Conservation (phyloP, 148 eudicot species). For the Vaccinium darrowii region DNA sequence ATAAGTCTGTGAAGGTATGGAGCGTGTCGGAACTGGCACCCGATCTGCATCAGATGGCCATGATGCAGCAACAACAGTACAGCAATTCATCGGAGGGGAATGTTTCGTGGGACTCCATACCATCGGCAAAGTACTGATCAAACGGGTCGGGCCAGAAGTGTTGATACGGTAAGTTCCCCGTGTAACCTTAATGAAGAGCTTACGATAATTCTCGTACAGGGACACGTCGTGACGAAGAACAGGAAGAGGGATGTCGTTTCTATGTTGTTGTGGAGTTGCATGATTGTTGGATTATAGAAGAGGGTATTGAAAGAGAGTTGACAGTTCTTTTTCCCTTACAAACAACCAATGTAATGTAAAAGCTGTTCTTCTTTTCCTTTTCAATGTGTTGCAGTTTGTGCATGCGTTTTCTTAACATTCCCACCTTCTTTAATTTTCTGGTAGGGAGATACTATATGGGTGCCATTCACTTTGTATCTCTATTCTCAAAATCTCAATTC, state of each 20-base stretch:
- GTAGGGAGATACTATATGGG: not conserved
- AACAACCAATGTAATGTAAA: not conserved
- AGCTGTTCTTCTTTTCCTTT: not conserved
- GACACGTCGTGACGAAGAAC: not conserved
- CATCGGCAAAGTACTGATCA: constrained; percentile 35
- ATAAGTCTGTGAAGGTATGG: constrained; percentile 57
- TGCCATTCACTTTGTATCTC: not conserved
- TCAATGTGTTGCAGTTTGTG: not conserved
- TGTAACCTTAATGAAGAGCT: not conserved
- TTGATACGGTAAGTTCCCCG: not conserved
- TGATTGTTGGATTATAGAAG: not conserved
- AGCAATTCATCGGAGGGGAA: constrained; percentile 14
- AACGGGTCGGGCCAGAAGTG: not conserved
- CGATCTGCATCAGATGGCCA: constrained; percentile 31
- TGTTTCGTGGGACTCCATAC: constrained; percentile 29
- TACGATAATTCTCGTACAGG: not conserved
- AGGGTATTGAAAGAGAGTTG: not conserved
- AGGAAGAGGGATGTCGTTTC: not conserved
- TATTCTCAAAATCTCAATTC: not conserved
- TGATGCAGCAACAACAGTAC: constrained; percentile 22
- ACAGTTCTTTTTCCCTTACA: not conserved
- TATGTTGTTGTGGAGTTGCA: constrained; percentile 10
- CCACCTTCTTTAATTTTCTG: not conserved
- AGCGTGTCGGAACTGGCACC: constrained; percentile 43
- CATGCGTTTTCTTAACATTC: not conserved